These are phyloP conservation scores for Penicillium sp. DNA, from an alignment of 2,329 filamentous ascomycete species.

Conservation along the genomic window DNA sequence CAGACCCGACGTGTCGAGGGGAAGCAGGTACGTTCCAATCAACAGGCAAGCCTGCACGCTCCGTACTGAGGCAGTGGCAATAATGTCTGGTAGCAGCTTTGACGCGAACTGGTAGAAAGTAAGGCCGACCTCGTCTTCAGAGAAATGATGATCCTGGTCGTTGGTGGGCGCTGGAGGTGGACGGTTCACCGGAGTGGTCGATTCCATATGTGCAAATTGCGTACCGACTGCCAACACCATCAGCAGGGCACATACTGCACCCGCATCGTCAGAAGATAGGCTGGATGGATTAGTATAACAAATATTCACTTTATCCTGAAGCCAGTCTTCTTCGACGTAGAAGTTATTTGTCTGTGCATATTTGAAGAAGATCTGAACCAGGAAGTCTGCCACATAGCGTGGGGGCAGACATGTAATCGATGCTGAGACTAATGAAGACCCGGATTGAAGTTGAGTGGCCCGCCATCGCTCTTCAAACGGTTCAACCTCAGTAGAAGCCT, in stretches of 20 bases:
- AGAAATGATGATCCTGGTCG: constrained; percentile 41
- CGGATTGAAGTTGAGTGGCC: constrained; percentile 45
- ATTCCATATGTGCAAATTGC: constrained; percentile 49
- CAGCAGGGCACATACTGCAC: constrained; percentile 45
- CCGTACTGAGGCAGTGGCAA: constrained; percentile 58
- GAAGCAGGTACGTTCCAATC: constrained; percentile 58
- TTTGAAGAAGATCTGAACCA: constrained; percentile 48
- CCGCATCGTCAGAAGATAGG: constrained; percentile 42
- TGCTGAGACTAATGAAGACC: constrained; percentile 39
- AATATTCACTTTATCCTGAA: constrained; percentile 41
- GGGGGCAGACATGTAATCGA: constrained; percentile 46
- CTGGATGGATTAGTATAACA: constrained; percentile 42
- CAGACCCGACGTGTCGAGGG: constrained; percentile 58
- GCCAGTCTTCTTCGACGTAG: constrained; percentile 47
- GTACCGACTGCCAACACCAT: constrained; percentile 49
- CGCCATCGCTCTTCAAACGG: constrained; percentile 47
- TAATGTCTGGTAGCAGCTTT: constrained; percentile 58
- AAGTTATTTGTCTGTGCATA: constrained; percentile 49
- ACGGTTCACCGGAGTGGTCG: constrained; percentile 39
- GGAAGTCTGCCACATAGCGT: constrained; percentile 47
- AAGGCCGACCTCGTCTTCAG: constrained; percentile 57
- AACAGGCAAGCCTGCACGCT: constrained; percentile 62
- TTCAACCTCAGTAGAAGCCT: constrained; percentile 42
- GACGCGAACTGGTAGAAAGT: constrained; percentile 60
- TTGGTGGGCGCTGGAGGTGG: constrained; percentile 26